A percentile compares a stretch with the other conserved stretches of the same genome.
Evolutionary conservation across 148 eudicot genomes (phyloP).

Genomic region (Camellia granthamiana): DNA sequence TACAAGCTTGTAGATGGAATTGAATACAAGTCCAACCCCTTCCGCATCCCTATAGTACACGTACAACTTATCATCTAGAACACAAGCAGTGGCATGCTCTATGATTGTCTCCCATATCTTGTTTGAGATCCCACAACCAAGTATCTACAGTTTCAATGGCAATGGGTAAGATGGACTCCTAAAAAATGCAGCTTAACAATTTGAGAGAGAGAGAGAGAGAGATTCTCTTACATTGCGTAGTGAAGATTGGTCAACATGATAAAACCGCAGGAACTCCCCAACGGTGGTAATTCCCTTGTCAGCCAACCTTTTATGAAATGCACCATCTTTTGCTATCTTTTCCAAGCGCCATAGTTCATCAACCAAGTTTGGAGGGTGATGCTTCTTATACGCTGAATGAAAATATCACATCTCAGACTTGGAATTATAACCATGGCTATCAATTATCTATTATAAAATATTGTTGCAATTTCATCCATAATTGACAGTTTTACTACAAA

Average conservation of each 20-base stretch:
- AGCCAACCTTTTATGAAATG: constrained; percentile 45
- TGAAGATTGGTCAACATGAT: constrained; percentile 28
- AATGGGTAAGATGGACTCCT: neutral
- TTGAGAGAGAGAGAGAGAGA: neutral
- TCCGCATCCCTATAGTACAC: constrained; percentile 28
- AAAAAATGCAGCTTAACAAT: neutral
- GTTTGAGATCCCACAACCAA: constrained; percentile 27
- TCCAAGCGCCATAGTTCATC: constrained; percentile 86
- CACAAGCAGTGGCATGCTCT: constrained; percentile 48
- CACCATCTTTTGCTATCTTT: constrained; percentile 67
- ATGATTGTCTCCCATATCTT: constrained; percentile 48
- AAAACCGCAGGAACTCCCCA: constrained; percentile 47
- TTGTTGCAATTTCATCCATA: neutral
- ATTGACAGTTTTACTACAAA: neutral
- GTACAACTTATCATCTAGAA: constrained; percentile 35
- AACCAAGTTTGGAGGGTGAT: constrained; percentile 51
- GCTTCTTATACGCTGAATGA: constrained; percentile 78
- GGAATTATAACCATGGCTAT: neutral
- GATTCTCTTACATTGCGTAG: constrained; percentile 51
- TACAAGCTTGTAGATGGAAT: constrained; percentile 38
- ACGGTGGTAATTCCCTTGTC: constrained; percentile 47
- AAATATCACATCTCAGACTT: constrained; percentile 13
- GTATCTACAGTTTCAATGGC: constrained; percentile 30
- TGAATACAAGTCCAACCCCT: constrained; percentile 36
- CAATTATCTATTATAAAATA: neutral